Base-by-base conservation (phyloP, 106 monocot species). In the Posidonia australis region DNA sequence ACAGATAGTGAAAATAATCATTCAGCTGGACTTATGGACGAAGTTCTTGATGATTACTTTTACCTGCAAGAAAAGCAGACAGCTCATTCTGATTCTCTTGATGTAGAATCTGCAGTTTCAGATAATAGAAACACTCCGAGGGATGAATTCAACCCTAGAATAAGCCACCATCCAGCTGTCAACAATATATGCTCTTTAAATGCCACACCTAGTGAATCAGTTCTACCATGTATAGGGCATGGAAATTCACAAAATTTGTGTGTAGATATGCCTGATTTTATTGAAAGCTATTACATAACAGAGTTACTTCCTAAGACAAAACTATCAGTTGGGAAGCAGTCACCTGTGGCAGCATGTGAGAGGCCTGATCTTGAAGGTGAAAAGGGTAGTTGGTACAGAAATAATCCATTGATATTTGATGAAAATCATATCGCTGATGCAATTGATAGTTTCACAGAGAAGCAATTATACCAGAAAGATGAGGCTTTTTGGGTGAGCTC, bases 11-110 rank as follows among this genome's bases (percentile, higher is more conserved):
- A 59, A 59, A 71, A 63, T 5, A 47, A 42, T 67, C 14, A 1
- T 29, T 66, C 60, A 71, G 62, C 62, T 60, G 90, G 94, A 46
- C 59, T 96, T 16, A 77, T 96, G 62, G 90, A 96, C 80, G 94
- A 78, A 47, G 76, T 96, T 69, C 44, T 87, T 63, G 96, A 98
- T 60, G 81, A 98, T 85, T 86, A 82, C 58, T 98, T 98, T 70
- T 32, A 68, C 26, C 28, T 54, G 28, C 61, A 64, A 62, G 63
- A 23, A 32, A 63, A 67, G 25, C 41, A 62, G 14, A n/a, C 25
- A 22, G 5, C 29, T 43, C 18, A 65, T 13, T 21, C 42, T 72
- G 68, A 60, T 71, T 19, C 21, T 55, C 26, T 68, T 41, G 44
- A 56, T n/a, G 20, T 66, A 13, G 47, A 60, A 60, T 65, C 63